phyloP scores from a whole-genome alignment of 2,329 filamentous ascomycete species.

The Colletotrichum tropicale region DNA sequence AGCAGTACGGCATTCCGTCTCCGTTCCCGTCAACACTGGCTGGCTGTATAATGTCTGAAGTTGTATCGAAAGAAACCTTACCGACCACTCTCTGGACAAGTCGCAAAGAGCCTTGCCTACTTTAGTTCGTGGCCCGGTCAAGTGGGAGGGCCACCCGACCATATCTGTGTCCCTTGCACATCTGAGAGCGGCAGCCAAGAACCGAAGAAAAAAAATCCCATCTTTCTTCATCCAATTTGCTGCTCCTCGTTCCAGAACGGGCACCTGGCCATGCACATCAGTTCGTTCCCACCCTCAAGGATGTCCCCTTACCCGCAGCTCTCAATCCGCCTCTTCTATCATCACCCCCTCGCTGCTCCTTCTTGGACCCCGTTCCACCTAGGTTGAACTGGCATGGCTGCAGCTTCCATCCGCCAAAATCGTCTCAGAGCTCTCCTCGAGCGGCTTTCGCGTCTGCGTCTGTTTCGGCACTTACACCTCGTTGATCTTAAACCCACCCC shows the following conservation, averaged over 20 bases:
- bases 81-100: neutral
- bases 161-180: constrained; percentile 13
- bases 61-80: neutral
- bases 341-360: neutral
- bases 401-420: neutral
- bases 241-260: constrained; percentile 17
- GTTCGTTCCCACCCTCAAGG: constrained; percentile 9
- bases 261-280: constrained; percentile 17
- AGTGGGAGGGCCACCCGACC: constrained; percentile 9
- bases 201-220: constrained; percentile 19
- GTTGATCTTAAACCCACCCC: neutral
- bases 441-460: neutral
- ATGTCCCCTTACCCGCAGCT: constrained; percentile 16
- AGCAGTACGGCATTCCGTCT: neutral
- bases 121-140: constrained; percentile 6
- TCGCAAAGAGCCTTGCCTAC: neutral
- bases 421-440: neutral
- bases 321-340: constrained; percentile 9
- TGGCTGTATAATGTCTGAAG: neutral
- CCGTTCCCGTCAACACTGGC: neutral
- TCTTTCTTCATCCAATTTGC: constrained; percentile 21
- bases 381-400: neutral
- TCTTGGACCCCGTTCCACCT: neutral
- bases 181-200: constrained; percentile 15
- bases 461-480: neutral